Evolutionary conservation across 331 rosid species (phyloP), one percentile per base, ranked within the genome.

Genomic region (Cydonia oblonga): DNA sequence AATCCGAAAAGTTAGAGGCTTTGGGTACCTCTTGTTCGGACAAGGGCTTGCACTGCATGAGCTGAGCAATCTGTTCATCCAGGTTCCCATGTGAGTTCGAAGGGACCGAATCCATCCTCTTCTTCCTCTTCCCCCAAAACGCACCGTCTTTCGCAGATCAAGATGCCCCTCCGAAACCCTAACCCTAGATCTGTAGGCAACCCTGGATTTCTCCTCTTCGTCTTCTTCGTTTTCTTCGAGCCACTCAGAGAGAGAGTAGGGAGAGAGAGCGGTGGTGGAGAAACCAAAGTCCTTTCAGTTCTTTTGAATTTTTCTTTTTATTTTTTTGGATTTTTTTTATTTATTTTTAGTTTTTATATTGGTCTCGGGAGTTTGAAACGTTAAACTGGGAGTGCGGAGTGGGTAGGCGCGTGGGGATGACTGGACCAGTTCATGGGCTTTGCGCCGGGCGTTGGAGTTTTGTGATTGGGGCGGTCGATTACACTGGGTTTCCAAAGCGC

Each of bases 31-130:
- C 97, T 79, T 86, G 98, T 68, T 93, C 98, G 44, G 96, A 89
- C 86, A 93, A 80, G 57, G 98, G 98, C 77, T 93, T 93, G 96
- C 98, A 93, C 87, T 93, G 96, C 97, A 93, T 85, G 83, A 93
- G 97, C 89, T 87, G 97, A 66, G 98, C 75, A 90, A 93, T 93
- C 92, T 93, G 87, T 75, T 93, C 91, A 63, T 93, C 96, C 69
- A 93, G 88, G 78, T 90, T 89, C 44, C 98, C 97, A 80, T 82
- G 96, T 4, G 98, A 87, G 80, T 90, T 89, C 67, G 93, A 86
- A 78, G 90, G 85, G 54, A 86, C 65, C 75, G 88, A 86, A 85
- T 90, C 98, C 96, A 90, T 90, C 75, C 67, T 76, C 52, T 46
- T 68, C 72, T 38, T 75, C 24, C 33, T n/a, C 4, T 14, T 12